These are phyloP conservation scores for Heliocybe sulcata DNA, from an alignment of 1,284 basidiomycete genomes.

Conservation along the genomic window DNA sequence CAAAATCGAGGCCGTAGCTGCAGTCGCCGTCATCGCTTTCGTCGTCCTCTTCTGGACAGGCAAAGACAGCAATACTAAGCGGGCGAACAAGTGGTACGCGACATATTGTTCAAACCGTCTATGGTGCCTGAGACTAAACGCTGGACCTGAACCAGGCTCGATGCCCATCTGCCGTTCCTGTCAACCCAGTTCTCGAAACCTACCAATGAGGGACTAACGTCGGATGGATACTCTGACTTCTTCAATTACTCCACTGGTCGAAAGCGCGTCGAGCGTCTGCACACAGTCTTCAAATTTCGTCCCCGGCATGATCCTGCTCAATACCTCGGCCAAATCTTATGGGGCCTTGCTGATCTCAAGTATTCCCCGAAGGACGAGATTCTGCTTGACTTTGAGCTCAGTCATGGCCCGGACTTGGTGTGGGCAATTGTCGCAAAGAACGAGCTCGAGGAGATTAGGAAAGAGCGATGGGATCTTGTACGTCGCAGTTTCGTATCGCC, in stretches of 20 bases:
- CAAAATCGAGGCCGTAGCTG: slow-evolving; percentile 53
- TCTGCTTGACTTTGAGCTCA: slow-evolving; percentile 72
- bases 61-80: slow-evolving; percentile 42
- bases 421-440: slow-evolving; percentile 82
- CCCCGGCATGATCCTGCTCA: slow-evolving; percentile 82
- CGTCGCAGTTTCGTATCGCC: slow-evolving; percentile 19
- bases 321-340: slow-evolving; percentile 48
- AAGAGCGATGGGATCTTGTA: slow-evolving; percentile 82
- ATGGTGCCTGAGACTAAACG: neutral
- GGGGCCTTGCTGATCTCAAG: slow-evolving; percentile 68
- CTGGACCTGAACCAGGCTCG: slow-evolving; percentile 37
- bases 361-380: slow-evolving; percentile 64
- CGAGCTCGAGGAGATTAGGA: slow-evolving; percentile 60
- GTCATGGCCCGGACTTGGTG: slow-evolving; percentile 62
- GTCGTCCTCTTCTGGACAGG: slow-evolving; percentile 46
- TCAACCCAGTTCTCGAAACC: slow-evolving; percentile 66
- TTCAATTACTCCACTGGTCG: slow-evolving; percentile 84
- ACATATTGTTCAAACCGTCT: slow-evolving; percentile 2
- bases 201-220: slow-evolving; percentile 34
- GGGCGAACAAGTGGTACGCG: slow-evolving; percentile 49
- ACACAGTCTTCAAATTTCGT: slow-evolving; percentile 69
- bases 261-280: slow-evolving; percentile 66
- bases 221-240: slow-evolving; percentile 72
- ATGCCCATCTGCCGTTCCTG: slow-evolving; percentile 47
- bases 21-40: slow-evolving; percentile 49